These are phyloP conservation scores for Chaetothyriales sp. DNA, from an alignment of 2,329 filamentous ascomycete species.

Conservation along the genomic window DNA sequence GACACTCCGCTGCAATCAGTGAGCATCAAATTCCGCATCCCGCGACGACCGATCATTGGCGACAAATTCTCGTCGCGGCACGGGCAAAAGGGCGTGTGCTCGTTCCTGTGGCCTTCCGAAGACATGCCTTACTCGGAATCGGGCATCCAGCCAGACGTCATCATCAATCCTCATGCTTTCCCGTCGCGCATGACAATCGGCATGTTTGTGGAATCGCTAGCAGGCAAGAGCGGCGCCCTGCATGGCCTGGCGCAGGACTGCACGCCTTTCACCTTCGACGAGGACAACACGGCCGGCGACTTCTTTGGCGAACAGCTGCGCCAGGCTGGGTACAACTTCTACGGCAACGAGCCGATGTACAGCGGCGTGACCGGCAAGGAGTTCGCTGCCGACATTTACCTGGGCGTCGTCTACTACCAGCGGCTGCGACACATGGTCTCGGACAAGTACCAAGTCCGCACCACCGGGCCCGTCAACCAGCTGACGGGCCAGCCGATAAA, in stretches of 20 bases:
- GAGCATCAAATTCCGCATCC: slow-evolving; percentile 83
- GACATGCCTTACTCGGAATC: slow-evolving; percentile 97
- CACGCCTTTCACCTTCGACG: slow-evolving; percentile 88
- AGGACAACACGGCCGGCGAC: slow-evolving; percentile 79
- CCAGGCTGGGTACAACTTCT: slow-evolving; percentile 93
- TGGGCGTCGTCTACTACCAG: slow-evolving; percentile 96
- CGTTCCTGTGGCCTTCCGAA: slow-evolving; percentile 82
- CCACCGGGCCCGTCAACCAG: slow-evolving; percentile 78
- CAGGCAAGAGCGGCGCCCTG: slow-evolving; percentile 83
- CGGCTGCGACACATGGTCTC: slow-evolving; percentile 98
- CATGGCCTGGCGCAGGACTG: slow-evolving; percentile 93
- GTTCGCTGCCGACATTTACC: slow-evolving; percentile 85
- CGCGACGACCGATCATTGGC: slow-evolving; percentile 79
- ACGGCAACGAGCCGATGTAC: slow-evolving; percentile 98
- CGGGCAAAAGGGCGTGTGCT: slow-evolving; percentile 93
- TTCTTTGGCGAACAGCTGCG: slow-evolving; percentile 93
- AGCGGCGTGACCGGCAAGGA: slow-evolving; percentile 92
- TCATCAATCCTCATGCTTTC: slow-evolving; percentile 99
- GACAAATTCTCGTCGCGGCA: slow-evolving; percentile 99
- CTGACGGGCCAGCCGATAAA: slow-evolving; percentile 95
- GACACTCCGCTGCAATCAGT: slow-evolving; percentile 73
- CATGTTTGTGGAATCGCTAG: slow-evolving; percentile 96
- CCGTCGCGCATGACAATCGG: slow-evolving; percentile 99
- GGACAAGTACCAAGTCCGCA: slow-evolving; percentile 97
- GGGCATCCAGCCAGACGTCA: slow-evolving; percentile 91